Conservation (phyloP, 2,329 filamentous ascomycete species). For the Aspergillus costaricaensis region DNA sequence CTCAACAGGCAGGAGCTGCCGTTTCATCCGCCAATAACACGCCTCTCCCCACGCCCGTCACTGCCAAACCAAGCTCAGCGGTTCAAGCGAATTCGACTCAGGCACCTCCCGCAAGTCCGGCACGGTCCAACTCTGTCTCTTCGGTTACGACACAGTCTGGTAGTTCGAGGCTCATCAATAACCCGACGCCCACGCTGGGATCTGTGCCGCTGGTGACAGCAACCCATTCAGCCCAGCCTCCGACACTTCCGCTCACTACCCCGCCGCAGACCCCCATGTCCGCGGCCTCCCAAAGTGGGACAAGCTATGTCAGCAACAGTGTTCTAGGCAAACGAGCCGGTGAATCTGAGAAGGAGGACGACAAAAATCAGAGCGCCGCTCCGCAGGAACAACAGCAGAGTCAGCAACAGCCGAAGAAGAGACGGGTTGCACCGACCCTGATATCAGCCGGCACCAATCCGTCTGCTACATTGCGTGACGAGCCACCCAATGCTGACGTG, state of each 20-base stretch:
- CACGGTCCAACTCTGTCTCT: constrained; percentile 82
- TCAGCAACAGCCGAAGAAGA: constrained; percentile 60
- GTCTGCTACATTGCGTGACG: constrained; percentile 14
- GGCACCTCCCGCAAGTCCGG: constrained; percentile 71
- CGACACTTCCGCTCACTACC: constrained; percentile 73
- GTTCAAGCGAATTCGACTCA: constrained; percentile 55
- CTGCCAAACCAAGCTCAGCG: constrained; percentile 57
- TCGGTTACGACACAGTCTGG: constrained; percentile 68
- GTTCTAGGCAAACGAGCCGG: constrained; percentile 56
- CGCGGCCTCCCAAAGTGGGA: constrained; percentile 54
- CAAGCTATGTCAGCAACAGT: constrained; percentile 55
- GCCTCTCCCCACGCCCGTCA: constrained; percentile 70
- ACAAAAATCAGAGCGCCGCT: constrained; percentile 44
- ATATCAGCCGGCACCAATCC: constrained; percentile 43
- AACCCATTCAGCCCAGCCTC: constrained; percentile 59
- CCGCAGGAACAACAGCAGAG: constrained; percentile 34
- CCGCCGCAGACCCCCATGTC: constrained; percentile 81
- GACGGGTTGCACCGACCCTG: constrained; percentile 69
- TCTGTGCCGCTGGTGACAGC: constrained; percentile 76
- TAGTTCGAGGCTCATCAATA: constrained; percentile 60
- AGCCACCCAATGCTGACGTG: constrained; percentile 17
- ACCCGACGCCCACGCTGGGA: constrained; percentile 76
- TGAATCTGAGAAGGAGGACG: constrained; percentile 50
- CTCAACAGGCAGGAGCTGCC: constrained; percentile 37
- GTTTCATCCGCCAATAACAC: constrained; percentile 62